Base-by-base conservation (phyloP, 306 rosid species). In the Trifolium pratense region DNA sequence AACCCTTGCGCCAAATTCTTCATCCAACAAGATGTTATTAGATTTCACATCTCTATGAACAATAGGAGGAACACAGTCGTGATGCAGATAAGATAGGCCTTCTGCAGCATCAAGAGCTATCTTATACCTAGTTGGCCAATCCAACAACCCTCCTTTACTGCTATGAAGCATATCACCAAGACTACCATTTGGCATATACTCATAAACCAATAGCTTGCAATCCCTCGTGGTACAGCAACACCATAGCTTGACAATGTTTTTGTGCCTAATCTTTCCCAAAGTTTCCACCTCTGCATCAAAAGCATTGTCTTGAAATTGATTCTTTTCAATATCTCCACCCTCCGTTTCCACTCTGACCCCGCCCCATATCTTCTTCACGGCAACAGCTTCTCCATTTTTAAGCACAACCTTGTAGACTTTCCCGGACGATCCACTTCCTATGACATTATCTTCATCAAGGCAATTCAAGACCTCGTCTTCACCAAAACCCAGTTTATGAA, bases 51-150 rank as follows among this genome's bases (percentile, higher is more conserved):
- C 98, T 85, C 98, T 84, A 59, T 93, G 98, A 8, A 93, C 92
- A 67, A 93, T 93, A 12, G 98, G 78, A 13, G 98, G 98, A 76
- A 89, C 97, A 63, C 97, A 93, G 57, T 91, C 98, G 40, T 93
- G 98, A 78, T 93, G 98, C 80, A 93, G 80, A 79, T 93, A 93
- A 61, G 98, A 93, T 73, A 93, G 97, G 16, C 98, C 98, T 66
- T 91, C 97, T 3, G 98, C 98, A 2, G 97, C 84, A 77, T 91
- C 98, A 51, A 94, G 76, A 67, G 92, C 95, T 23, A 93, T 89
- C 83, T 89, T 89, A 72, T 75, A 89, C 86, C 98, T 88, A 0
- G 87, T 89, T 21, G 92, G 96, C 98, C 98, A 94, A 66, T 94
- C 96, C 79, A 94, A 80, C 83, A 87, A 74, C 17, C 94, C 97